Evolutionary conservation across 192 early-diverging fungal species (phyloP).

Genomic region (Dispira simplex): DNA sequence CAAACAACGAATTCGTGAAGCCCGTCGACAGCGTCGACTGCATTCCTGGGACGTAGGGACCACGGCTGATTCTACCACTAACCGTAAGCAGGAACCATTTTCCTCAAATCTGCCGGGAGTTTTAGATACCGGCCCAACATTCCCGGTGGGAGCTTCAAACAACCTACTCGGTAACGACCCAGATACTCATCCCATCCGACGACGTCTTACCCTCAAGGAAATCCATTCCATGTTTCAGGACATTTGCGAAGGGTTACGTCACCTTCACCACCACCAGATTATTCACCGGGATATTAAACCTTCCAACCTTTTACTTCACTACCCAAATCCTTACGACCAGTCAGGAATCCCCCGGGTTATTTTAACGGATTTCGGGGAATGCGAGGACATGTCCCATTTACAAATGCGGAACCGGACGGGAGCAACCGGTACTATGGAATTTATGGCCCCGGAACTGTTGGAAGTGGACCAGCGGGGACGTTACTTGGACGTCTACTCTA

Average conservation of each 20-base stretch:
- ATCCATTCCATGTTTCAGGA: constrained; percentile 84
- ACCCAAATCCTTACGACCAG: constrained; percentile 22
- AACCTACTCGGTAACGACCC: not conserved
- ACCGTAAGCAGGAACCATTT: not conserved
- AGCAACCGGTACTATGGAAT: constrained; percentile 88
- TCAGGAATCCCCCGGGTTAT: constrained; percentile 54
- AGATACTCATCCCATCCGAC: not conserved
- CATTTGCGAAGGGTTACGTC: constrained; percentile 76
- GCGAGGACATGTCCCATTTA: constrained; percentile 63
- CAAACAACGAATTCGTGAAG: not conserved
- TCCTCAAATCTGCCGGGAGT: not conserved
- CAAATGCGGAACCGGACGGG: constrained; percentile 70
- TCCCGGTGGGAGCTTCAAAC: not conserved
- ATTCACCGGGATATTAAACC: constrained; percentile 93
- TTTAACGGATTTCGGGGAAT: constrained; percentile 96
- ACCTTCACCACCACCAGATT: constrained; percentile 77
- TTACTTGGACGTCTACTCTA: constrained; percentile 62
- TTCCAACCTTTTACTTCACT: constrained; percentile 78
- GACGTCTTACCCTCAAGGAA: constrained; percentile 37
- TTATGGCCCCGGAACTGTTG: constrained; percentile 76
- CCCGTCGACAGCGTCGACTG: not conserved
- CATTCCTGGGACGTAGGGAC: not conserved
- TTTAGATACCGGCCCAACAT: not conserved
- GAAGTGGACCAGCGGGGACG: constrained; percentile 41
- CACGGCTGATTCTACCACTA: not conserved